Evolutionary conservation across 1,284 basidiomycete species (phyloP), one percentile per base, ranked within the genome.

Genomic region (Cutaneotrichosporon mucoides): DNA sequence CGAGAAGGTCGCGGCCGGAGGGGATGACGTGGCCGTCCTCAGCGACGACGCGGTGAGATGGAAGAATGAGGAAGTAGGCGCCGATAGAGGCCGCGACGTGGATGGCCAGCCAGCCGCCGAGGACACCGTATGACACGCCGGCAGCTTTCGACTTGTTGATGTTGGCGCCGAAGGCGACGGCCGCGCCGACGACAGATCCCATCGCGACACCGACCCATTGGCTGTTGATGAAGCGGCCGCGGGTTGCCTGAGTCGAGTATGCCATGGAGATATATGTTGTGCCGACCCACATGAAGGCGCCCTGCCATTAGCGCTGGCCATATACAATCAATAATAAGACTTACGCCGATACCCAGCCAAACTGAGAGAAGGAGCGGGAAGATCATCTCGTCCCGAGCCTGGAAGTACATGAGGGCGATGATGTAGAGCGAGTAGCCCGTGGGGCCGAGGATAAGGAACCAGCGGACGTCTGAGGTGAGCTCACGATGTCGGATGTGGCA

Each of bases 341-440:
- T 46, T 33, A 46, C 37, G 11, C 51, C 51, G 7, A 44, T 13
- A 15, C 51, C 51, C 41, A 16, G 43, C 38, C 41, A 53, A 10
- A 53, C 15, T 2, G 40, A 53, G 16, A 53, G 11, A 5, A 53
- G 24, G 42, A 53, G 41, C 2, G 51, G 51, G 41, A 53, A 53
- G 33, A 44, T 38, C 51, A 53, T 53, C 41, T 53, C 51, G 33
- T 38, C 35, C 4, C 34, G 41, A 13, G 51, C 51, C 33, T 53
- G 51, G 41, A 53, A 53, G 51, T 53, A 53, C 51, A 53, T 53
- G 41, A 53, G 51, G n/a, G 40, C 41, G 33, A 43, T 38, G 33
- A 53, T 53, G 41, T 53, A 53, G 41, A 53, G 24, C 7, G 51
- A 40, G 35, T 53, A 53, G 10, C 51, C 51, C 33, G 51, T 53